Evolutionary conservation across 2,329 filamentous ascomycete genomes (phyloP).

Genomic region (Cladophialophora carrionii): DNA sequence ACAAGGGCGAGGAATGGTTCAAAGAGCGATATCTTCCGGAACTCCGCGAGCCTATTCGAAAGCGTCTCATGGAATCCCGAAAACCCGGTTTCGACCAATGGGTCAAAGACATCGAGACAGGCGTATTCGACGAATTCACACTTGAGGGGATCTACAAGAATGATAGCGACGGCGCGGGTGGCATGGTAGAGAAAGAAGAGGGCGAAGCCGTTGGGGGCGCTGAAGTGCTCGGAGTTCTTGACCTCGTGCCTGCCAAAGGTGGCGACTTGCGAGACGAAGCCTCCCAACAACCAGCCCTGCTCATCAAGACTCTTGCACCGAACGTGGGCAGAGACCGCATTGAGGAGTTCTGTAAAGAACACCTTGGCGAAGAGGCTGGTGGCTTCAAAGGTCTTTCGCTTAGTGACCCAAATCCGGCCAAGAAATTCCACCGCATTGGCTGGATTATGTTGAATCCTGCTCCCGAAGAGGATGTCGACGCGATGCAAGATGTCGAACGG

Average conservation of each 20-base stretch:
- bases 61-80: slow-evolving; percentile 77
- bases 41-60: slow-evolving; percentile 72
- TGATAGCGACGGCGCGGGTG: slow-evolving; percentile 84
- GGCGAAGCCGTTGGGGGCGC: slow-evolving; percentile 89
- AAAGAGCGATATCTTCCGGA: slow-evolving; percentile 89
- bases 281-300: slow-evolving; percentile 82
- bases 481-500: slow-evolving; percentile 59
- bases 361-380: slow-evolving; percentile 85
- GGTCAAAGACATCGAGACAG: slow-evolving; percentile 82
- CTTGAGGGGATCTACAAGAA: slow-evolving; percentile 92
- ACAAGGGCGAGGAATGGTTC: slow-evolving; percentile 98
- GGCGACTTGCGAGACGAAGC: slow-evolving; percentile 89
- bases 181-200: slow-evolving; percentile 89
- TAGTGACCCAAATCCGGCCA: slow-evolving; percentile 94
- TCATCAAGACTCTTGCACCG: slow-evolving; percentile 97
- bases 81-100: slow-evolving; percentile 79
- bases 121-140: slow-evolving; percentile 91
- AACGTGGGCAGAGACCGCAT: slow-evolving; percentile 93
- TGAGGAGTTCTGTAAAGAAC: slow-evolving; percentile 91
- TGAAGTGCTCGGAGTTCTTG: slow-evolving; percentile 89
- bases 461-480: slow-evolving; percentile 64
- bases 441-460: slow-evolving; percentile 95
- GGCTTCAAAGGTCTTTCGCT: slow-evolving; percentile 96
- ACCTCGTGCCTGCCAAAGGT: slow-evolving; percentile 79
- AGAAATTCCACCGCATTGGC: slow-evolving; percentile 95